A percentile compares a stretch with the other conserved stretches of the same genome.
Evolutionary conservation across 1,284 basidiomycete genomes (phyloP).

Genomic region (Ustilago loliicola): DNA sequence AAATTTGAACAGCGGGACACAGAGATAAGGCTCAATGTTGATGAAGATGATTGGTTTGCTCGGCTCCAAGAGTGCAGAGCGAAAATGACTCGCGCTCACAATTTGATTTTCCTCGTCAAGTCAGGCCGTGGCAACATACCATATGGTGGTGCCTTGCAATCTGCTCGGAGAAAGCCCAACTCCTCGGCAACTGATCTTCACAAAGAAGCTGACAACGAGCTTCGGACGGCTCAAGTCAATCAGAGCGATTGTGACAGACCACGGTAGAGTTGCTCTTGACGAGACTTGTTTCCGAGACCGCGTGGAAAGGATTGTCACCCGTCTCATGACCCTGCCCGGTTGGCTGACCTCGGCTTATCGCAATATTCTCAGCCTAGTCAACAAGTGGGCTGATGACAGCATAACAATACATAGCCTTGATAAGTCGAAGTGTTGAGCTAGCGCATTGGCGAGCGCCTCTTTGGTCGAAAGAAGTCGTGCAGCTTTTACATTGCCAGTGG

Average conservation of each 20-base stretch:
- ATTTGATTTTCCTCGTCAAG: conserved; percentile 2
- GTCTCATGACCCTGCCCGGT: not conserved
- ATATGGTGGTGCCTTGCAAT: not conserved
- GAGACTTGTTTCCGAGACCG: not conserved
- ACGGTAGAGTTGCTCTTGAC: not conserved
- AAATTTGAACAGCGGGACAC: not conserved
- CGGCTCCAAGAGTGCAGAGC: conserved; percentile 11
- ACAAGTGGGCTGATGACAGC: too few species aligned
- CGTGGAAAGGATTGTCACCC: not conserved
- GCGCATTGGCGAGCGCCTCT: too few species aligned
- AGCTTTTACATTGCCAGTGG: too few species aligned
- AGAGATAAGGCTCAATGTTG: conserved; percentile 9
- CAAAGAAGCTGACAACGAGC: not conserved
- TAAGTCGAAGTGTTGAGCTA: too few species aligned
- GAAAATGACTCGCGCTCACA: conserved; percentile 11
- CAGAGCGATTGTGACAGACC: not conserved
- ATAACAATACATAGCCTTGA: too few species aligned
- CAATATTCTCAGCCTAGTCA: not conserved
- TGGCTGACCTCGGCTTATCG: not conserved
- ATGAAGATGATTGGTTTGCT: conserved; percentile 5
- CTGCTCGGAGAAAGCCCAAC: not conserved
- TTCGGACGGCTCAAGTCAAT: not conserved
- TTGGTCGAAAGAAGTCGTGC: too few species aligned
- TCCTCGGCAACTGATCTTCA: not conserved
- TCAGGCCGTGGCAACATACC: not conserved